phyloP scores from a whole-genome alignment of 768 basidiomycete genomes.

The Phaeotremella fagi region DNA sequence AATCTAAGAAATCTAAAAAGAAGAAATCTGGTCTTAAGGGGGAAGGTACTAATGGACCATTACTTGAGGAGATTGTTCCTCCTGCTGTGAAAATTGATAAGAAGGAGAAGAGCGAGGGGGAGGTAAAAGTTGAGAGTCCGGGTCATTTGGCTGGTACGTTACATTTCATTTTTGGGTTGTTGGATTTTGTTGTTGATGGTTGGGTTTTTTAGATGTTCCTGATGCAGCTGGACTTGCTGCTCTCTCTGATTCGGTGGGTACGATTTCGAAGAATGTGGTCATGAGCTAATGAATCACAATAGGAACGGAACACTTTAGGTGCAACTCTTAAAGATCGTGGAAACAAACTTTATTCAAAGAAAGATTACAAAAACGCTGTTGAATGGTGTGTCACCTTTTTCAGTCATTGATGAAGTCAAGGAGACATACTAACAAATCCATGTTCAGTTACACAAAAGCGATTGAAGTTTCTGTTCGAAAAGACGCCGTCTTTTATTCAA shows the following conservation, averaged over 20 bases:
- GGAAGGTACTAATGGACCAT: constrained; percentile 58
- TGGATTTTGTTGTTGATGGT: constrained; percentile 29
- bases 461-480: constrained; percentile 53
- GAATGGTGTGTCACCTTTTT: constrained; percentile 32
- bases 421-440: neutral
- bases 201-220: constrained; percentile 24
- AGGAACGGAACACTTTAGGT: constrained; percentile 55
- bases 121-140: constrained; percentile 8
- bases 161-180: neutral
- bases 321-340: constrained; percentile 51
- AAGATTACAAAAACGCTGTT: constrained; percentile 50
- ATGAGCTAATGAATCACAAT: neutral
- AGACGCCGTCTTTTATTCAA: constrained; percentile 92
- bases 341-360: constrained; percentile 52
- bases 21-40: constrained; percentile 51
- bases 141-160: constrained; percentile 29
- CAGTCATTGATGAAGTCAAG: neutral
- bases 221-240: constrained; percentile 37
- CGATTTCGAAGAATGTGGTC: constrained; percentile 32
- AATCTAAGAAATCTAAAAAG: constrained; percentile 58
- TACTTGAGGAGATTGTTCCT: constrained; percentile 63
- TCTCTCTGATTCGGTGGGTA: constrained; percentile 31
- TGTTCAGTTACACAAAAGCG: constrained; percentile 51
- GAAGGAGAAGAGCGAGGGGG: neutral
- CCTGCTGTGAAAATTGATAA: constrained; percentile 3